Conservation (phyloP, 345 rosid species). For the Rubroshorea leprosula region DNA sequence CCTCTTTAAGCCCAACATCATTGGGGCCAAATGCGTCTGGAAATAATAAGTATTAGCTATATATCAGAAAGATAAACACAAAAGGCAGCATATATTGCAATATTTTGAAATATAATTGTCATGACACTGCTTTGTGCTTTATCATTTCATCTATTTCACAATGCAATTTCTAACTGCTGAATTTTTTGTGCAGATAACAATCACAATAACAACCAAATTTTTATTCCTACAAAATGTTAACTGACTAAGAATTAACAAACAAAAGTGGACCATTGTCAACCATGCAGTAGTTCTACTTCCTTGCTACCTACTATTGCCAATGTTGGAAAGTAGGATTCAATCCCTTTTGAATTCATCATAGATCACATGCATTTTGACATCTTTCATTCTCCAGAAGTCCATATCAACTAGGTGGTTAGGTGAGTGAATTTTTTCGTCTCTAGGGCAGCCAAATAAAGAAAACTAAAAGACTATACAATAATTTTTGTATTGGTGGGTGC, state of each 20-base stretch:
- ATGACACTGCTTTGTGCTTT: too few relatives aligned
- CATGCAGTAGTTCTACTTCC: too few relatives aligned
- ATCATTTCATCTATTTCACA: too few relatives aligned
- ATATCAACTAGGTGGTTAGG: not conserved
- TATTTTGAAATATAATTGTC: too few relatives aligned
- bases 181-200: too few relatives aligned
- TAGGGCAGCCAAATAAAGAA: not conserved
- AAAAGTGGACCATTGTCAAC: too few relatives aligned
- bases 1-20: conserved; percentile 78
- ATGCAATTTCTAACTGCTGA: too few relatives aligned
- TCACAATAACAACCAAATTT: too few relatives aligned
- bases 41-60: conserved; percentile 9
- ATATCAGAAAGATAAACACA: conserved; percentile 1
- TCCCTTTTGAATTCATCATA: not conserved
- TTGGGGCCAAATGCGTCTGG: conserved; percentile 70
- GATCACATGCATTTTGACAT: not conserved
- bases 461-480: not conserved
- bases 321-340: not conserved
- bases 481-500: not conserved
- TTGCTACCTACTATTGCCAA: too few relatives aligned
- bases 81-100: too few relatives aligned
- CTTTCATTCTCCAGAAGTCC: not conserved
- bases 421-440: not conserved
- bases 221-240: too few relatives aligned
- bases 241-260: too few relatives aligned